These are phyloP conservation scores for Chlorella ohadii DNA, from an alignment of 139 green algal genomes.

Conservation along the genomic window DNA sequence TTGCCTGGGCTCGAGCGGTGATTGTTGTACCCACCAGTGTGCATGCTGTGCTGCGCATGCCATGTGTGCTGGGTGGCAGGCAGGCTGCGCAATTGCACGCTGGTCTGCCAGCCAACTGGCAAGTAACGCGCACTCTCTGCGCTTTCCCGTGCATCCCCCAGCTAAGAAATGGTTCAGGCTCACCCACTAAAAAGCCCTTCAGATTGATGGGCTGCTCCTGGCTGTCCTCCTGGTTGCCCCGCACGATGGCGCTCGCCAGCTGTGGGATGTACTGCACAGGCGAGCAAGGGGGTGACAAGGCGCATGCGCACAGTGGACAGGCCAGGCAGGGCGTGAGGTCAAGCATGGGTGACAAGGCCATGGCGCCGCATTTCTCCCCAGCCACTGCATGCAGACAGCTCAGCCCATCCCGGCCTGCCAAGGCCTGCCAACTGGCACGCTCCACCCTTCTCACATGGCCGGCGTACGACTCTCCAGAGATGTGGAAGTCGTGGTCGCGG, in stretches of 20 bases:
- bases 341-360: too few species aligned
- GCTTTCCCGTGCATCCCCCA: too few species aligned
- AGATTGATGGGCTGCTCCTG: constrained; percentile 61
- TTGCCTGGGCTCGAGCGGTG: constrained; percentile 61
- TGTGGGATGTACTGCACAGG: constrained; percentile 39
- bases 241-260: constrained; percentile 68
- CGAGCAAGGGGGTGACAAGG: constrained; percentile 77
- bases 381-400: too few species aligned
- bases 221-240: constrained; percentile 46
- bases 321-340: too few species aligned
- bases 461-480: constrained; percentile 54
- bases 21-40: neutral
- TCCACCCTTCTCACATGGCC: constrained; percentile 14
- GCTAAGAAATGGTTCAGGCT: neutral
- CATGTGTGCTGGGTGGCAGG: neutral
- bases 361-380: too few species aligned
- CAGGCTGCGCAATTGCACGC: too few species aligned
- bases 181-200: constrained; percentile 80
- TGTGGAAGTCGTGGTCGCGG: constrained; percentile 56
- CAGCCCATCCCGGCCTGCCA: too few species aligned
- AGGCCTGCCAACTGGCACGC: too few species aligned
- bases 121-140: too few species aligned
- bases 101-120: too few species aligned
- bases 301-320: too few species aligned
- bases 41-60: neutral